Evolutionary conservation across 108 stramenopile genomes (phyloP).

Genomic region (Skeletonema tropicum): DNA sequence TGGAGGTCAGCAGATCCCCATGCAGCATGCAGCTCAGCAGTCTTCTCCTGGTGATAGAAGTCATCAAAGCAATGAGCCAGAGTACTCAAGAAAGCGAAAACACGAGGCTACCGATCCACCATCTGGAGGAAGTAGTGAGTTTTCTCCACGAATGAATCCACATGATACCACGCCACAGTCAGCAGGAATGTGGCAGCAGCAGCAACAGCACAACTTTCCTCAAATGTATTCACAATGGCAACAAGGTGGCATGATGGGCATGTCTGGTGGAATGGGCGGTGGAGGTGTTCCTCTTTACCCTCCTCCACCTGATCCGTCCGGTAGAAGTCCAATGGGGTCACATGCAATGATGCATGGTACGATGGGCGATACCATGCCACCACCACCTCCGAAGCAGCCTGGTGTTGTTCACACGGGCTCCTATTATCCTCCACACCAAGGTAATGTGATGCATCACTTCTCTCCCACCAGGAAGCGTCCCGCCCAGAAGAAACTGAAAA

Average conservation of each 20-base stretch:
- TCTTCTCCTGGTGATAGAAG: not conserved
- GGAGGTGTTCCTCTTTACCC: not conserved
- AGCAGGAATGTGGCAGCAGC: not conserved
- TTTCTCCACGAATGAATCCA: conserved; percentile 6
- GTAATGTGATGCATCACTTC: conserved; percentile 9
- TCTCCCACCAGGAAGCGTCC: not conserved
- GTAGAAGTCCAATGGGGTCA: not conserved
- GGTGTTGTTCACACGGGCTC: not conserved
- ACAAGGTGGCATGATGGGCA: not conserved
- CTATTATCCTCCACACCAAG: not conserved
- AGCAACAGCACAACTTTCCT: not conserved
- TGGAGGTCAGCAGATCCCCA: not conserved
- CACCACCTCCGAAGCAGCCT: not conserved
- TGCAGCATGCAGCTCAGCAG: not conserved
- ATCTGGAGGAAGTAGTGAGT: not conserved
- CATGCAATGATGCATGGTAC: not conserved
- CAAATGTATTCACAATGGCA: not conserved
- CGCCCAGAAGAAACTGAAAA: conserved; percentile 2
- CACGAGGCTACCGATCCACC: conserved; percentile 12
- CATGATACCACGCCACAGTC: conserved; percentile 4
- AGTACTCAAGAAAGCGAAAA: not conserved
- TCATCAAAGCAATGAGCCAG: not conserved
- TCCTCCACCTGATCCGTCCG: not conserved
- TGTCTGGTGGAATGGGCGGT: not conserved
- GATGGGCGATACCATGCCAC: not conserved